phyloP scores from a whole-genome alignment of 1,139 yeast species.

The Saccharomyces hybrid region DNA sequence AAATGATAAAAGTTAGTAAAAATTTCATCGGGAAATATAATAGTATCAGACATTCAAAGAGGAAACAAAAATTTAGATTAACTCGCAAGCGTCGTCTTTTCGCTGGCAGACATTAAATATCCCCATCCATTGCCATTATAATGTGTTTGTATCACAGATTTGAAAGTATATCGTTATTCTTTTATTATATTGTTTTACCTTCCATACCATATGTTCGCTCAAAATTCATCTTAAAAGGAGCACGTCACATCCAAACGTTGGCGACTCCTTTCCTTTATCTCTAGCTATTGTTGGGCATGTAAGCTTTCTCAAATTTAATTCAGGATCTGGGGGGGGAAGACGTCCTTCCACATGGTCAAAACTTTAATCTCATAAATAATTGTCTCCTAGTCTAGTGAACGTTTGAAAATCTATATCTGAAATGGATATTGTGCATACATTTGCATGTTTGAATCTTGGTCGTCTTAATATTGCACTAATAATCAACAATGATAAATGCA shows the following conservation, averaged over 20 bases:
- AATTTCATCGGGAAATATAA: background rate
- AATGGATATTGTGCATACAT: conserved; percentile 21
- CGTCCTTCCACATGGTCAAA: background rate
- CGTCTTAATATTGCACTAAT: conserved; percentile 6
- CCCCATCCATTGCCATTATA: background rate
- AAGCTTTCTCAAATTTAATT: background rate
- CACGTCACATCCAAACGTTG: background rate
- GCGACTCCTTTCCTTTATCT: background rate
- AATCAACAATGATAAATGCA: background rate
- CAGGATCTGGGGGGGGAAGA: background rate
- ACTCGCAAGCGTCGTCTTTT: background rate
- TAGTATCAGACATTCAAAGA: background rate
- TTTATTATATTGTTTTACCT: background rate
- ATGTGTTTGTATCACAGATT: background rate
- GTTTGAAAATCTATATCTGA: background rate
- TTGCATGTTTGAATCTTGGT: conserved; percentile 31
- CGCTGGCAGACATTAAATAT: background rate
- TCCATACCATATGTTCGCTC: background rate
- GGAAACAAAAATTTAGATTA: background rate
- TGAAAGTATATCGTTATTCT: background rate
- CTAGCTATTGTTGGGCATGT: background rate
- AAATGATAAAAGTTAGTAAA: background rate
- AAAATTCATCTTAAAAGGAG: background rate
- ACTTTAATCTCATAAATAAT: background rate
- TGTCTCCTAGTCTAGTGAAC: background rate